phyloP scores from a whole-genome alignment of 2,329 filamentous ascomycete species.

The Diaporthe sp. region DNA sequence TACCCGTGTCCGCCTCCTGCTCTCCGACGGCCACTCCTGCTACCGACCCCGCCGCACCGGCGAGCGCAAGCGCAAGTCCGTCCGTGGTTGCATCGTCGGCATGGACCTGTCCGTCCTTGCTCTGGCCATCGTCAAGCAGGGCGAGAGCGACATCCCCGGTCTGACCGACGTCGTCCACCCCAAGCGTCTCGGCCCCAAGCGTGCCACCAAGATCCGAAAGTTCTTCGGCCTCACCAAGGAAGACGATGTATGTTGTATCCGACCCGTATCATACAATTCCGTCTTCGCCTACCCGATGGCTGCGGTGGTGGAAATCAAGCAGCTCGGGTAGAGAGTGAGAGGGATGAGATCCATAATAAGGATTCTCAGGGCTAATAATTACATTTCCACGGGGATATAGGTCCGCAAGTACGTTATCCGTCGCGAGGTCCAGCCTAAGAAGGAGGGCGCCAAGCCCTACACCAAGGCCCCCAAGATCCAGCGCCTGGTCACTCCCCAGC shows the following conservation, averaged over 20 bases:
- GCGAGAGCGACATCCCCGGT: constrained; percentile 92
- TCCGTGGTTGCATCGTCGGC: constrained; percentile 98
- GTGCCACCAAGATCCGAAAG: constrained; percentile 98
- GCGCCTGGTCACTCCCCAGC: constrained; percentile 98
- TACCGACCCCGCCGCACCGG: constrained; percentile 97
- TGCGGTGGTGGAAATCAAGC: constrained; percentile 54
- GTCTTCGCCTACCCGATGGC: constrained; percentile 77
- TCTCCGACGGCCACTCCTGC: constrained; percentile 97
- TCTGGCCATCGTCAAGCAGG: constrained; percentile 97
- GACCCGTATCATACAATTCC: constrained; percentile 67
- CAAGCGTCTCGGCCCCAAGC: constrained; percentile 99
- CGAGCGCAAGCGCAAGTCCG: constrained; percentile 99
- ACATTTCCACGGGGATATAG: constrained; percentile 63
- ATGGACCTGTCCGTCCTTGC: constrained; percentile 95
- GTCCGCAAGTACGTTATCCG: constrained; percentile 99
- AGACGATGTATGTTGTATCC: constrained; percentile 84
- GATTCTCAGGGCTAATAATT: constrained; percentile 46
- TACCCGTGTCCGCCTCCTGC: constrained; percentile 97
- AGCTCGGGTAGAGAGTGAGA: constrained; percentile 71
- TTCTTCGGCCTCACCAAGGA: constrained; percentile 99
- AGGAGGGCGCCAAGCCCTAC: constrained; percentile 97
- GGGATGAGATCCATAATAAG: constrained; percentile 34
- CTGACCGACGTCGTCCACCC: constrained; percentile 98
- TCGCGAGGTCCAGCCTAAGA: constrained; percentile 96
- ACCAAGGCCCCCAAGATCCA: constrained; percentile 99